These are phyloP conservation scores for Juncus inflexus DNA, from an alignment of 176 grass and related monocot genomes.

Conservation along the genomic window DNA sequence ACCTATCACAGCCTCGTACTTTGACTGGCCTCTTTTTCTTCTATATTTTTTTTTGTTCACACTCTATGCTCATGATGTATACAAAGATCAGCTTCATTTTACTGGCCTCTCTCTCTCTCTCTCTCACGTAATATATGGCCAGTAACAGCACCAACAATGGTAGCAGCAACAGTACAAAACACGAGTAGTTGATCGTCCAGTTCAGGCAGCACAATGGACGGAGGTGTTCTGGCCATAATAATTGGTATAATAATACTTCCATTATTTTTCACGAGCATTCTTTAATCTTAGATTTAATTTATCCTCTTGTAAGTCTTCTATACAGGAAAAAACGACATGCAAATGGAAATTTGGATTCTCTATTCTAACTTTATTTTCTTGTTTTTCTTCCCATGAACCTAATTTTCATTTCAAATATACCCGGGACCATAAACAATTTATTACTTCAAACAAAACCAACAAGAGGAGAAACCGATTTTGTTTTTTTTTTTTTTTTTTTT, in stretches of 20 bases:
- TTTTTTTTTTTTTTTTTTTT: too few relatives aligned
- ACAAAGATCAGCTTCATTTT: too few relatives aligned
- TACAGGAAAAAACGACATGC: not conserved
- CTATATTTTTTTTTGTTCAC: too few relatives aligned
- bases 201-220: not conserved
- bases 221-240: not conserved
- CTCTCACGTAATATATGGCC: not conserved
- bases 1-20: too few relatives aligned
- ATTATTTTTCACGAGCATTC: not conserved
- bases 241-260: not conserved
- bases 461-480: not conserved
- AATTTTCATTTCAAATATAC: too few relatives aligned
- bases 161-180: slow-evolving; percentile 4
- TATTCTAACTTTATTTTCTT: too few relatives aligned
- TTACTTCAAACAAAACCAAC: too few relatives aligned
- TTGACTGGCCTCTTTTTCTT: too few relatives aligned
- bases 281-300: not conserved
- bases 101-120: not conserved
- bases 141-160: slow-evolving; percentile 5
- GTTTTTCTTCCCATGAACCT: too few relatives aligned
- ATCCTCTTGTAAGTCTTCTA: not conserved
- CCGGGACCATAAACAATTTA: too few relatives aligned
- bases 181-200: not conserved
- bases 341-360: not conserved
- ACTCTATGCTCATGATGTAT: too few relatives aligned